These are phyloP conservation scores for Hygrocybe coccinea DNA, from an alignment of 768 basidiomycete genomes.

Conservation along the genomic window DNA sequence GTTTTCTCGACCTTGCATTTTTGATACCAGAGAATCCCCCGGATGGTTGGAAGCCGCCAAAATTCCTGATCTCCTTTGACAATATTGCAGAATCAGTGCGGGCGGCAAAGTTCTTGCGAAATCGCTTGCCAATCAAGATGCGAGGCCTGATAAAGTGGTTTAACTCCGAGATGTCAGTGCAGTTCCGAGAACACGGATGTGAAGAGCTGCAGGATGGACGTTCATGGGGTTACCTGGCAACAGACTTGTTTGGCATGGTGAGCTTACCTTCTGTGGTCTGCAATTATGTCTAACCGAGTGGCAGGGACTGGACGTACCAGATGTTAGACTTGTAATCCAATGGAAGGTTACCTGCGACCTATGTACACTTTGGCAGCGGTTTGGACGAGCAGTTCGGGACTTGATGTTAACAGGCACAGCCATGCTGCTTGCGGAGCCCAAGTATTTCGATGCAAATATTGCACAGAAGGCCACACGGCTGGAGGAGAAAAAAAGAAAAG, in stretches of 20 bases:
- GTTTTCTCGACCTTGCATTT: constrained; percentile 15
- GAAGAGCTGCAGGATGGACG: constrained; percentile 1
- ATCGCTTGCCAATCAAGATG: constrained; percentile 9
- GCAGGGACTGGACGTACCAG: constrained; percentile 6
- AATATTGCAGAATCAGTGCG: constrained; percentile 12
- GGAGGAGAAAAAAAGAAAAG: background rate
- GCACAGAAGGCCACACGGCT: background rate
- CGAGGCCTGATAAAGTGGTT: constrained; percentile 19
- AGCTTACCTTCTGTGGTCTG: background rate
- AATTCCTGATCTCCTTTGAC: constrained; percentile 24
- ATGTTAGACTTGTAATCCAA: constrained; percentile 1
- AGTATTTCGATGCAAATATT: background rate
- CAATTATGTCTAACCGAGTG: too few relatives aligned
- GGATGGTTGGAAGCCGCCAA: constrained; percentile 9
- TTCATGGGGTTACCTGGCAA: constrained; percentile 8
- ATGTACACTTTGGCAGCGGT: background rate
- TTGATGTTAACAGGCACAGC: background rate
- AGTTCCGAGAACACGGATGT: constrained; percentile 3
- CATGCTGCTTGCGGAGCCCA: background rate
- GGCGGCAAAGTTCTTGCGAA: constrained; percentile 8
- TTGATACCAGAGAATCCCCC: constrained; percentile 12
- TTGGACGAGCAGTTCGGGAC: background rate
- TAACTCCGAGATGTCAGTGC: constrained; percentile 18
- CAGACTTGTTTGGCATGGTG: constrained; percentile 14
- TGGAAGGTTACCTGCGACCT: background rate